Percentiles rank a stretch among this genome's conserved stretches.
Evolutionary conservation across 495 filamentous ascomycete genomes (phyloP).

Genomic region (Halenospora varia): DNA sequence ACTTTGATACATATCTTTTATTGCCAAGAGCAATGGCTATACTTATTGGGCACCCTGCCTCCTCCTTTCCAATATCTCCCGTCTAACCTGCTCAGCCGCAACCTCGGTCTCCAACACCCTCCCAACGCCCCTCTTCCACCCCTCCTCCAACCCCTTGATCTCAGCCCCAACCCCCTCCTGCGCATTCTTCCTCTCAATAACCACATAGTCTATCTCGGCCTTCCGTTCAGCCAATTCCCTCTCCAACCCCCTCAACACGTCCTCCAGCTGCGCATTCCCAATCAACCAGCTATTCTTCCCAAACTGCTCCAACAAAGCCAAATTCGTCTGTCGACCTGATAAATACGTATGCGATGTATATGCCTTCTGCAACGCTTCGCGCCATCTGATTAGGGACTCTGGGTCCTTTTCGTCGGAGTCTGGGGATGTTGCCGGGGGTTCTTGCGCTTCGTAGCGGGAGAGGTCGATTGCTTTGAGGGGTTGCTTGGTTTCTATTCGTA

Average conservation of each 20-base stretch:
- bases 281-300: constrained; percentile 92
- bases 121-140: constrained; percentile 70
- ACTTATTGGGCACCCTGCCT: constrained; percentile 18
- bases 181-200: constrained; percentile 60
- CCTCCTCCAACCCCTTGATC: constrained; percentile 63
- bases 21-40: no score
- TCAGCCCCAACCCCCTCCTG: constrained; percentile 70
- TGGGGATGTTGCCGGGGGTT: constrained; percentile 26
- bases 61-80: constrained; percentile 56
- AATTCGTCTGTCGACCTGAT: constrained; percentile 58
- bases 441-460: constrained; percentile 71
- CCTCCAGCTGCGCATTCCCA: constrained; percentile 74
- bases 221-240: constrained; percentile 65
- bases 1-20: neutral
- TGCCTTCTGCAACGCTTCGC: constrained; percentile 33
- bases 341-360: constrained; percentile 68
- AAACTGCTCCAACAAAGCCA: constrained; percentile 69
- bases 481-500: constrained; percentile 48
- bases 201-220: constrained; percentile 63
- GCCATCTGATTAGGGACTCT: constrained; percentile 25
- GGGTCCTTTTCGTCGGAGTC: constrained; percentile 17
- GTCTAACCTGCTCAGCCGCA: constrained; percentile 64
- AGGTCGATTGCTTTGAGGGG: constrained; percentile 67
- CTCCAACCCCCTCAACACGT: constrained; percentile 67
- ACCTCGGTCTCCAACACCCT: constrained; percentile 70